phyloP scores from a whole-genome alignment of 768 basidiomycete genomes.

The Exidia glandulosa region DNA sequence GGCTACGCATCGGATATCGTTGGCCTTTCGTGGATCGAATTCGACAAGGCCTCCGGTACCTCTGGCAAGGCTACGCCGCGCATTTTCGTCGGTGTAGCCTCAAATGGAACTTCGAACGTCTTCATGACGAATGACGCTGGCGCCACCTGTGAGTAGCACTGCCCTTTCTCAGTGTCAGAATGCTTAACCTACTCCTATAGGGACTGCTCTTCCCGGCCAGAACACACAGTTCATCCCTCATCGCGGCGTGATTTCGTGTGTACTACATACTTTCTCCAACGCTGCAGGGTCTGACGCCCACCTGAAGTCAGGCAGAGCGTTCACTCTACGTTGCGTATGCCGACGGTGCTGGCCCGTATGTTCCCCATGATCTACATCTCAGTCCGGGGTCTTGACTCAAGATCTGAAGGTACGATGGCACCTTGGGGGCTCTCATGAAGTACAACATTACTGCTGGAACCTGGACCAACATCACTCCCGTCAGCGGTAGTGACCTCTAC shows the following conservation, averaged over 20 bases:
- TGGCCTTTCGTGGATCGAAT: slow-evolving; percentile 52
- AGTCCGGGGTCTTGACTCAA: neutral
- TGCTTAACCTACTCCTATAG: slow-evolving; percentile 16
- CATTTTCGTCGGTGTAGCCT: slow-evolving; percentile 61
- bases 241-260: slow-evolving; percentile 47
- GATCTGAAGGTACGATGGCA: neutral
- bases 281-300: neutral
- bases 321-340: slow-evolving; percentile 51
- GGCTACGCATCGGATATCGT: slow-evolving; percentile 27
- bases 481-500: slow-evolving; percentile 43
- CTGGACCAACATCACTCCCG: slow-evolving; percentile 56
- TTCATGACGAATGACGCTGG: slow-evolving; percentile 49
- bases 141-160: slow-evolving; percentile 35
- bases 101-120: slow-evolving; percentile 39
- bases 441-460: slow-evolving; percentile 39
- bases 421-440: slow-evolving; percentile 10
- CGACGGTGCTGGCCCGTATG: slow-evolving; percentile 51
- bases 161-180: neutral
- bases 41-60: slow-evolving; percentile 46
- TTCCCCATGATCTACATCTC: slow-evolving; percentile 17
- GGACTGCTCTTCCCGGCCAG: slow-evolving; percentile 47
- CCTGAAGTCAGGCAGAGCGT: slow-evolving; percentile 31
- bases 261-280: neutral
- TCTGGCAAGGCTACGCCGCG: slow-evolving; percentile 44
- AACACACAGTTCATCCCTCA: slow-evolving; percentile 50